Evolutionary conservation across 805 yeast genomes (phyloP).

Genomic region (Clavispora phyllophila): DNA sequence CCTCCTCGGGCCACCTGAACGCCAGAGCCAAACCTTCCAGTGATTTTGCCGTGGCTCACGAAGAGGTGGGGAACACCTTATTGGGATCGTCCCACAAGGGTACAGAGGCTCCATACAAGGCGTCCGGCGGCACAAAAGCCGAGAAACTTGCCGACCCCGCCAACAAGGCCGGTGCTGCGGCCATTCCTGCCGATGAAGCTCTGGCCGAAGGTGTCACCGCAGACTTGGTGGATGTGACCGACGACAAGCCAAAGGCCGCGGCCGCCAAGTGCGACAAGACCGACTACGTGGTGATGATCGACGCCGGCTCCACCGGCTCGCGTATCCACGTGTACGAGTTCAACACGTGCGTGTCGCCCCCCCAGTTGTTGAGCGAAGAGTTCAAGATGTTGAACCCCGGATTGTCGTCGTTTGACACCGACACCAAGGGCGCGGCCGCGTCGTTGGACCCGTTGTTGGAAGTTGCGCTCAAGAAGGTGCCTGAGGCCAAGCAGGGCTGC

Average conservation of each 20-base stretch:
- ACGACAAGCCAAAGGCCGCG: slow-evolving; percentile 4
- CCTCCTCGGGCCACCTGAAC: slow-evolving; percentile 27
- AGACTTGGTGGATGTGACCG: neutral
- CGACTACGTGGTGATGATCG: slow-evolving; percentile 87
- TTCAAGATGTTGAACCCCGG: slow-evolving; percentile 93
- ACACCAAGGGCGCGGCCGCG: slow-evolving; percentile 80
- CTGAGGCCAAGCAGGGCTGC: slow-evolving; percentile 65
- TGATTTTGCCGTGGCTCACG: slow-evolving; percentile 12
- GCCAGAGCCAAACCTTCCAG: slow-evolving; percentile 22
- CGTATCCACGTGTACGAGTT: slow-evolving; percentile 92
- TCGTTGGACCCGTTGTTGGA: slow-evolving; percentile 80
- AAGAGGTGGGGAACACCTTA: slow-evolving; percentile 21
- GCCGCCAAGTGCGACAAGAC: slow-evolving; percentile 28
- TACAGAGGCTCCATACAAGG: slow-evolving; percentile 31
- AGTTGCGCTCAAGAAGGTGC: slow-evolving; percentile 71
- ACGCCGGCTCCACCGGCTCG: slow-evolving; percentile 97
- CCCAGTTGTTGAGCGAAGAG: slow-evolving; percentile 70
- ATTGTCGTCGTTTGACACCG: slow-evolving; percentile 76
- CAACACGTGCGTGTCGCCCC: slow-evolving; percentile 81
- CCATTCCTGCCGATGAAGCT: no score
- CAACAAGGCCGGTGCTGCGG: neutral
- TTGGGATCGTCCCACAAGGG: slow-evolving; percentile 32
- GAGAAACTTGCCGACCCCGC: neutral
- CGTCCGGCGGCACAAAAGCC: slow-evolving; percentile 3
- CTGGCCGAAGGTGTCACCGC: neutral